phyloP scores from a whole-genome alignment of 257 asterid genomes.

The Avicennia marina region DNA sequence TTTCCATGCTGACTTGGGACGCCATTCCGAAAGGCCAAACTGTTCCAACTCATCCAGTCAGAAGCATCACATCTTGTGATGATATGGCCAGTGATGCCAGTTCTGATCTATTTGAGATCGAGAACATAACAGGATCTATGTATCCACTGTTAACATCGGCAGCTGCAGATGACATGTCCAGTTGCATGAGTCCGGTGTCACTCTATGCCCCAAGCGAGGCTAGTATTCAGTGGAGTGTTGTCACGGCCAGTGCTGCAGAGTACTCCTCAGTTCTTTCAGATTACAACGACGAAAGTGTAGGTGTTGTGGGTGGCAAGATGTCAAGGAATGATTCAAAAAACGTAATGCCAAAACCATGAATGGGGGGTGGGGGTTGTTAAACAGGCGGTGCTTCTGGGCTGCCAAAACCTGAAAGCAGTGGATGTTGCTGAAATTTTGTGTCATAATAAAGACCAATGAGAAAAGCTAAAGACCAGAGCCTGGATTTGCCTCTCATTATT shows the following conservation, averaged over 20 bases:
- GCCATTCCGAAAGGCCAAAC: slow-evolving; percentile 38
- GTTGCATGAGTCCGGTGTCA: slow-evolving; percentile 31
- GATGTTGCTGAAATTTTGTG: slow-evolving; percentile 29
- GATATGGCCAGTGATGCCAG: slow-evolving; percentile 59
- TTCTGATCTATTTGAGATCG: slow-evolving; percentile 58
- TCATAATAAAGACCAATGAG: slow-evolving; percentile 16
- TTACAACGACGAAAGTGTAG: slow-evolving; percentile 24
- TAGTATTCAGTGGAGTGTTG: slow-evolving; percentile 57
- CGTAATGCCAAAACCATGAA: not conserved
- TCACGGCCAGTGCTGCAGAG: slow-evolving; percentile 56
- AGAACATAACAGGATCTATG: slow-evolving; percentile 34
- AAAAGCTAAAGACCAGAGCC: slow-evolving; percentile 7
- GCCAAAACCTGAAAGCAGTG: slow-evolving; percentile 41
- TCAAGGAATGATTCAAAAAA: slow-evolving; percentile 5
- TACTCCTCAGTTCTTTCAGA: slow-evolving; percentile 39
- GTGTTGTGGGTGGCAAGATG: slow-evolving; percentile 8
- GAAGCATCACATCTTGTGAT: slow-evolving; percentile 28
- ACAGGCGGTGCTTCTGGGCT: slow-evolving; percentile 46
- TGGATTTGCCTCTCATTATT: slow-evolving; percentile 13
- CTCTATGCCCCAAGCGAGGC: slow-evolving; percentile 53
- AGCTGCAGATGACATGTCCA: slow-evolving; percentile 16
- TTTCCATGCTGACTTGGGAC: slow-evolving; percentile 58
- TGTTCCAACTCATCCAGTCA: slow-evolving; percentile 8
- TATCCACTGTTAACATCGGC: slow-evolving; percentile 2
- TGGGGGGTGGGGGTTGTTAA: slow-evolving; percentile 29